Evolutionary conservation across 2,329 filamentous ascomycete species (phyloP).

Genomic region (Ophiostoma piceae): DNA sequence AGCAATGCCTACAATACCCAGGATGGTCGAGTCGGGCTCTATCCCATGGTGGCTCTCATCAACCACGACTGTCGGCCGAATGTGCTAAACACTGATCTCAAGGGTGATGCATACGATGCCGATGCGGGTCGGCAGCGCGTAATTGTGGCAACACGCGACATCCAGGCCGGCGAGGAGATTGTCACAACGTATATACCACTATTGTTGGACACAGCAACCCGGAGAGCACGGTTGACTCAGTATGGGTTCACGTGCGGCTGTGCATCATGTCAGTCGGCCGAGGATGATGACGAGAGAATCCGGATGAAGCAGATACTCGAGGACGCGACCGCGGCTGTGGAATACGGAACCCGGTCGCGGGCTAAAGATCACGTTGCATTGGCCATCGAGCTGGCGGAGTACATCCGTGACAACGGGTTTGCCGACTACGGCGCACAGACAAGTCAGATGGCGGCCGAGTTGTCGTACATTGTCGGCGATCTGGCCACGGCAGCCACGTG

Average conservation of each 20-base stretch:
- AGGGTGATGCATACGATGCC: slow-evolving; percentile 9
- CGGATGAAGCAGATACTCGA: not conserved
- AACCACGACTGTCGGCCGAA: slow-evolving; percentile 41
- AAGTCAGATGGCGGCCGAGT: slow-evolving; percentile 25
- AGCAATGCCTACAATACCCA: slow-evolving; percentile 39
- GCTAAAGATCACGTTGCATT: slow-evolving; percentile 21
- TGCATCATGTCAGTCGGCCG: not conserved
- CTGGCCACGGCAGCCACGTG: not conserved
- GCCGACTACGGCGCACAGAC: slow-evolving; percentile 27
- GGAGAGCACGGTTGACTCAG: slow-evolving; percentile 34
- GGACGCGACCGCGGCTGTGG: not conserved
- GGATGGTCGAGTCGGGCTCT: slow-evolving; percentile 30
- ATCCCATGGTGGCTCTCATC: slow-evolving; percentile 41
- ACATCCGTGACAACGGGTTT: slow-evolving; percentile 33
- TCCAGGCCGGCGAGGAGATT: slow-evolving; percentile 36
- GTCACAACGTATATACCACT: slow-evolving; percentile 37
- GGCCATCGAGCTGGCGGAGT: slow-evolving; percentile 24
- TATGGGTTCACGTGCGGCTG: slow-evolving; percentile 26
- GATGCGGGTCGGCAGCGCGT: slow-evolving; percentile 26
- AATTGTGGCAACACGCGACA: slow-evolving; percentile 34
- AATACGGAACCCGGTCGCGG: not conserved
- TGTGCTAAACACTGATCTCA: slow-evolving; percentile 30
- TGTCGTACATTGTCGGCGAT: slow-evolving; percentile 19
- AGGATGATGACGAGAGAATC: not conserved
- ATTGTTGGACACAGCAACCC: slow-evolving; percentile 31